Conservation (phyloP, 139 green algal species). For the Tetraselmis striata region DNA sequence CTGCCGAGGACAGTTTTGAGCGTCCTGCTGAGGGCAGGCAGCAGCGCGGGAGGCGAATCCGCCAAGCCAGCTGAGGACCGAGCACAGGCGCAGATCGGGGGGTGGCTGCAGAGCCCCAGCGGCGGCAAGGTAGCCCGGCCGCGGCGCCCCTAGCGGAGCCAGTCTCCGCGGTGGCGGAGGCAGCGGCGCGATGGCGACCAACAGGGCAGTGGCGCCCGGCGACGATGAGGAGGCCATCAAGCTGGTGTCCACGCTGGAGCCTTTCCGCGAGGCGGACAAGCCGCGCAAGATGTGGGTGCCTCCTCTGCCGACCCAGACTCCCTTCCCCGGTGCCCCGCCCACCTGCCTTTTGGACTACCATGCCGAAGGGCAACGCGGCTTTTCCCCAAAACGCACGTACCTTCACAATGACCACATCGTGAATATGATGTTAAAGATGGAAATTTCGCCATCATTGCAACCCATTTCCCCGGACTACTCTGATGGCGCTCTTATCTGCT, state of each 20-base stretch:
- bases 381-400: not conserved
- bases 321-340: not conserved
- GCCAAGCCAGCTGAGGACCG: too few relatives aligned
- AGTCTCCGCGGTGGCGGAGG: too few relatives aligned
- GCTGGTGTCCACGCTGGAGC: constrained; percentile 63
- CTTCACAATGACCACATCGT: not conserved
- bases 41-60: too few relatives aligned
- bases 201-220: too few relatives aligned
- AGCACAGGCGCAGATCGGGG: too few relatives aligned
- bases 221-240: constrained; percentile 18
- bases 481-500: too few relatives aligned
- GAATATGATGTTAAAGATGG: not conserved
- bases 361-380: not conserved
- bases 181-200: not conserved
- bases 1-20: too few relatives aligned
- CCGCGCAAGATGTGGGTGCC: constrained; percentile 71
- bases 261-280: constrained; percentile 47
- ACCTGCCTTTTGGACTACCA: not conserved
- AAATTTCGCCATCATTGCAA: not conserved
- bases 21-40: too few relatives aligned
- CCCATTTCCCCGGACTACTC: not conserved
- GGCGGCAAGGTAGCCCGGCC: too few relatives aligned
- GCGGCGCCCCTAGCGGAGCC: too few relatives aligned
- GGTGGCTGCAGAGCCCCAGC: too few relatives aligned
- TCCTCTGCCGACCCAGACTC: not conserved